phyloP scores from a whole-genome alignment of 2,329 filamentous ascomycete genomes.

The Fusarium sarcochroum region DNA sequence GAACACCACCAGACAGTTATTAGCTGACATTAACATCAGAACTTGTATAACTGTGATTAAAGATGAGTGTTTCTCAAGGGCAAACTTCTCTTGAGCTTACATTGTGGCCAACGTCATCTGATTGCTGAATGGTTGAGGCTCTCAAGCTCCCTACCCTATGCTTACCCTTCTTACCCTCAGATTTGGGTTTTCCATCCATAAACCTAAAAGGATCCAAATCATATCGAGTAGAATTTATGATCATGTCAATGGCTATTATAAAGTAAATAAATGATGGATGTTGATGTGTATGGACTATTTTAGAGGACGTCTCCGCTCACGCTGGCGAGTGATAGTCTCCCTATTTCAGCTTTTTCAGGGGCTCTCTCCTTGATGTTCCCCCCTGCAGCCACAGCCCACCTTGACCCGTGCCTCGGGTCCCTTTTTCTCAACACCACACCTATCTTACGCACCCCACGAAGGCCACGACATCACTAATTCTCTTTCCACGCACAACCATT shows the following conservation, averaged over 20 bases:
- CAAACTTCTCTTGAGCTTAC: neutral
- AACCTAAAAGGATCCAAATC: neutral
- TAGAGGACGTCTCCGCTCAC: neutral
- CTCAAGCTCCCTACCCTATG: slow-evolving; percentile 3
- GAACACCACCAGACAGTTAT: too few relatives aligned
- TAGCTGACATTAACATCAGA: neutral
- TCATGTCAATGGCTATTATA: neutral
- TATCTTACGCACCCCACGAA: slow-evolving; percentile 37
- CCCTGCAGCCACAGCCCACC: slow-evolving; percentile 37
- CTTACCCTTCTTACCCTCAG: neutral
- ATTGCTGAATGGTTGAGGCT: neutral
- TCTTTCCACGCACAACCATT: slow-evolving; percentile 8
- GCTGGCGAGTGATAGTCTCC: slow-evolving; percentile 35
- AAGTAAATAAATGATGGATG: neutral
- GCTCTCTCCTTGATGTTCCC: slow-evolving; percentile 30
- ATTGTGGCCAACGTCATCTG: neutral
- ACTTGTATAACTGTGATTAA: neutral
- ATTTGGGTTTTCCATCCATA: neutral
- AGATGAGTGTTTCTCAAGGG: neutral
- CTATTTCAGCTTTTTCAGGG: slow-evolving; percentile 43
- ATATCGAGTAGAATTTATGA: too few relatives aligned
- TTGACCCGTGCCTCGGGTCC: slow-evolving; percentile 37
- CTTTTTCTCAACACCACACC: slow-evolving; percentile 46
- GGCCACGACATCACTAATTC: slow-evolving; percentile 46
- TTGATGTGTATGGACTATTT: neutral